Percentiles rank a stretch among this genome's conserved stretches.
Evolutionary conservation across 2,329 filamentous ascomycete genomes (phyloP).

Genomic region (Fusarium multiceps): DNA sequence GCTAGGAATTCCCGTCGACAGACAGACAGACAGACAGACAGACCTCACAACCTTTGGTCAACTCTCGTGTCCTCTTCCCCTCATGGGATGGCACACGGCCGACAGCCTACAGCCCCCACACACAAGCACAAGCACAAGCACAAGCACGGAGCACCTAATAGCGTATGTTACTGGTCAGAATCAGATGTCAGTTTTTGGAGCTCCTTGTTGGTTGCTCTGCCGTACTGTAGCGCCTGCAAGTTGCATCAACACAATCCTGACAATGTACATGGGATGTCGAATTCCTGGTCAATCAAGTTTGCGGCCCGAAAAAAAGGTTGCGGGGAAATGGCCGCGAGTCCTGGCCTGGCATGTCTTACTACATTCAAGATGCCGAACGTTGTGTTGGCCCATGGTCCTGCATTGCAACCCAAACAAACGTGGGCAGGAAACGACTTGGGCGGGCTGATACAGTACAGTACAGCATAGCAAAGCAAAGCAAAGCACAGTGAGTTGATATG

Average conservation of each 20-base stretch:
- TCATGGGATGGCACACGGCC: conserved; percentile 1
- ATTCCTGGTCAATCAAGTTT: conserved; percentile 12
- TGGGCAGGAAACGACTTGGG: conserved; percentile 16
- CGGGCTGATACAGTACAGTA: background rate
- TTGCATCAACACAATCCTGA: conserved; percentile 28
- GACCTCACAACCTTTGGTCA: conserved; percentile 2
- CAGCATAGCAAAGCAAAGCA: background rate
- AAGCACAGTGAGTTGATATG: background rate
- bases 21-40: background rate
- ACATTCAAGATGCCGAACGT: conserved; percentile 15
- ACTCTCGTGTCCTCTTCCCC: conserved; percentile 12
- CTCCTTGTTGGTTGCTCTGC: conserved; percentile 21
- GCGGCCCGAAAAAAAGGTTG: conserved; percentile 17
- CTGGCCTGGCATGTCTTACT: conserved; percentile 9
- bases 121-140: conserved; percentile 33
- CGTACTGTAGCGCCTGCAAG: conserved; percentile 6
- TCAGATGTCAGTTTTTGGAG: conserved; percentile 46
- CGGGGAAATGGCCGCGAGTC: conserved; percentile 34
- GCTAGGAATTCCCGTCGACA: conserved; percentile 9
- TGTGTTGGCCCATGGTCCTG: conserved; percentile 11
- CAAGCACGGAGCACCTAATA: conserved; percentile 32
- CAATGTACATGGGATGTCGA: conserved; percentile 4
- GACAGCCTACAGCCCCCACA: conserved; percentile 16
- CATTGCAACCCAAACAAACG: conserved; percentile 28
- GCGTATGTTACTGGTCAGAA: conserved; percentile 21